These are phyloP conservation scores for Malbranchea zuffiana DNA, from an alignment of 2,329 filamentous ascomycete genomes.

Conservation along the genomic window DNA sequence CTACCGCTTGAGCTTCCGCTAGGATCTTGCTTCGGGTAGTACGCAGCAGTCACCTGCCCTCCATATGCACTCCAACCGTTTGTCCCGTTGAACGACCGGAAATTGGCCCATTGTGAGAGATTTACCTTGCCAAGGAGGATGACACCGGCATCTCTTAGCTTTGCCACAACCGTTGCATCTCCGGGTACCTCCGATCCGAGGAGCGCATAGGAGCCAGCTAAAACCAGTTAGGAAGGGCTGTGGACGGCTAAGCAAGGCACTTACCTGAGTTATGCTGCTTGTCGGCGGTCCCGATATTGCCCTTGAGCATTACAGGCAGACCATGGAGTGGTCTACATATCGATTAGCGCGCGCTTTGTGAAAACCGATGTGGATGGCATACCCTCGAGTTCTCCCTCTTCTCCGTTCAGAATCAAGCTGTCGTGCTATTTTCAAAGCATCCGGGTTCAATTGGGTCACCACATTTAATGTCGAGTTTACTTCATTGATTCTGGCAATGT, in stretches of 20 bases:
- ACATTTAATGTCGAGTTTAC: constrained; percentile 43
- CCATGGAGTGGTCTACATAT: constrained; percentile 51
- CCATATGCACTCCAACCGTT: constrained; percentile 57
- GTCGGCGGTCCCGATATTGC: constrained; percentile 55
- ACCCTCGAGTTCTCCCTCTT: constrained; percentile 35
- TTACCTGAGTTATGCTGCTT: constrained; percentile 51
- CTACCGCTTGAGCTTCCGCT: constrained; percentile 52
- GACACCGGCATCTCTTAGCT: constrained; percentile 50
- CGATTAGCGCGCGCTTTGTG: not conserved
- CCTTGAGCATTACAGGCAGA: constrained; percentile 60
- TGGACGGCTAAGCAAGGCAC: constrained; percentile 44
- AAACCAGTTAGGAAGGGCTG: not conserved
- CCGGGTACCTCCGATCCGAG: constrained; percentile 46
- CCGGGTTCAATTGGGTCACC: constrained; percentile 53
- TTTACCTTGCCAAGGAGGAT: constrained; percentile 58
- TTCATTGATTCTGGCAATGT: constrained; percentile 41
- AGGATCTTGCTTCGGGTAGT: constrained; percentile 52
- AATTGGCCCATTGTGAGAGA: constrained; percentile 56
- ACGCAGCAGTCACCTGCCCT: constrained; percentile 52
- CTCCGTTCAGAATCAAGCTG: constrained; percentile 47
- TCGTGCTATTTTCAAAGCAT: constrained; percentile 48
- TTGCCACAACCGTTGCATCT: constrained; percentile 50
- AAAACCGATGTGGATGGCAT: not conserved
- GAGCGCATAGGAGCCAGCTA: constrained; percentile 52
- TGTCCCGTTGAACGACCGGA: constrained; percentile 42